Evolutionary conservation across 257 asterid genomes (phyloP).

Genomic region (Thymus mandschuricus): DNA sequence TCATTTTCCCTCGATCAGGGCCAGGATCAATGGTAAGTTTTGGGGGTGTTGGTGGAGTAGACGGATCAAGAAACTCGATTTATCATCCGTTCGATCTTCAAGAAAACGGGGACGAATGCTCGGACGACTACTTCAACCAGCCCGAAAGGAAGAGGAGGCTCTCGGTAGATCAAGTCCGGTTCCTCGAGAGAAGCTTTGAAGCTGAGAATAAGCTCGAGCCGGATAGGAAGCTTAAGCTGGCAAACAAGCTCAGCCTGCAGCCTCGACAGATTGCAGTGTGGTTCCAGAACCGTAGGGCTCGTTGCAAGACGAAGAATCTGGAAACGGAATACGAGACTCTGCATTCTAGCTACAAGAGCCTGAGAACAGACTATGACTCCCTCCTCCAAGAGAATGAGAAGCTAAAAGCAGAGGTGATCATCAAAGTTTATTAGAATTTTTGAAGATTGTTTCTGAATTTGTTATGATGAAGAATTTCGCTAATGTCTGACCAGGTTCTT

Average conservation of each 20-base stretch:
- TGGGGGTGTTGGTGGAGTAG: conserved; percentile 44
- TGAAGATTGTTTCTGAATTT: background rate
- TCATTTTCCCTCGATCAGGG: conserved; percentile 42
- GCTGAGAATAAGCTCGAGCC: conserved; percentile 82
- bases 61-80: conserved; percentile 45
- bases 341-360: conserved; percentile 48
- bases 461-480: conserved; percentile 20
- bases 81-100: conserved; percentile 49
- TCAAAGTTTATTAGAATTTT: background rate
- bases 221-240: conserved; percentile 73
- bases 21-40: conserved; percentile 69
- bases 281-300: conserved; percentile 87
- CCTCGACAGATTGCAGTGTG: conserved; percentile 83
- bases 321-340: conserved; percentile 71
- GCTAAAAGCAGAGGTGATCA: conserved; percentile 64
- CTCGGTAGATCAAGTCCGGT: conserved; percentile 66
- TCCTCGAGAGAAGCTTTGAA: conserved; percentile 72
- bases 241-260: conserved; percentile 72
- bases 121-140: conserved; percentile 63
- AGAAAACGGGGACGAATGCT: conserved; percentile 57
- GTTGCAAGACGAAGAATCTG: conserved; percentile 74
- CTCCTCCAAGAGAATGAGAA: conserved; percentile 66
- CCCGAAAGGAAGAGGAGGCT: conserved; percentile 83
- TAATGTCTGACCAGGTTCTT: conserved; percentile 49
- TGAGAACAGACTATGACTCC: conserved; percentile 59